phyloP scores from a whole-genome alignment of 148 eudicot genomes.

The Linanthus parryae region DNA sequence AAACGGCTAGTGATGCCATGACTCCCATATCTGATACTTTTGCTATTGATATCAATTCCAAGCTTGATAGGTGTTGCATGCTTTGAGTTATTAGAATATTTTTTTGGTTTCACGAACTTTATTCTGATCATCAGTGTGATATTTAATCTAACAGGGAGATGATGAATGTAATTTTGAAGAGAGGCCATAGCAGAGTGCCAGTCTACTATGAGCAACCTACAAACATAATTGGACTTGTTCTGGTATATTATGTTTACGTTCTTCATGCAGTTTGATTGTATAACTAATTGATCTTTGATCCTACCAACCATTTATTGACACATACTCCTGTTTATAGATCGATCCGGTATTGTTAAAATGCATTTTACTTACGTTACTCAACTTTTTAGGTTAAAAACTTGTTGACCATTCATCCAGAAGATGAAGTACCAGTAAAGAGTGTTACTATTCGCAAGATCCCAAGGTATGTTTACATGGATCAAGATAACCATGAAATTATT shows the following conservation, averaged over 20 bases:
- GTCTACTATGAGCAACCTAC: constrained; percentile 82
- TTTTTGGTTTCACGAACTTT: no score
- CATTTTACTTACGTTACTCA: no score
- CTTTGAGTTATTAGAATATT: constrained; percentile 2
- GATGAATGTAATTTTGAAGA: constrained; percentile 73
- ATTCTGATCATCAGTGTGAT: constrained; percentile 6
- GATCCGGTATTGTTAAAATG: no score
- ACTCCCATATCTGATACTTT: constrained; percentile 74
- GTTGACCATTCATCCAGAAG: constrained; percentile 83
- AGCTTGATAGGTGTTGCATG: constrained; percentile 59
- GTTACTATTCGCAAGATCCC: constrained; percentile 95
- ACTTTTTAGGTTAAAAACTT: constrained; percentile 85
- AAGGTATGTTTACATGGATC: constrained; percentile 35
- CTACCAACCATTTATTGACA: no score
- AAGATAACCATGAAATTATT: neutral
- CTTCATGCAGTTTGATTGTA: constrained; percentile 5
- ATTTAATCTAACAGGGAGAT: constrained; percentile 32
- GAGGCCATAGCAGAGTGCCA: constrained; percentile 87
- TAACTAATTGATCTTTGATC: neutral
- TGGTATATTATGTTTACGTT: constrained; percentile 33
- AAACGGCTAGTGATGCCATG: constrained; percentile 88
- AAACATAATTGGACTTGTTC: constrained; percentile 70
- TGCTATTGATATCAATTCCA: constrained; percentile 70
- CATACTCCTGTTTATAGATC: no score
- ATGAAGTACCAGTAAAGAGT: constrained; percentile 73